A percentile compares a stretch with the other conserved stretches of the same genome.
These are phyloP conservation scores for Straminergon stramineum DNA, from an alignment of 225 moss, liverwort and hornwort genomes.

Conservation along the genomic window DNA sequence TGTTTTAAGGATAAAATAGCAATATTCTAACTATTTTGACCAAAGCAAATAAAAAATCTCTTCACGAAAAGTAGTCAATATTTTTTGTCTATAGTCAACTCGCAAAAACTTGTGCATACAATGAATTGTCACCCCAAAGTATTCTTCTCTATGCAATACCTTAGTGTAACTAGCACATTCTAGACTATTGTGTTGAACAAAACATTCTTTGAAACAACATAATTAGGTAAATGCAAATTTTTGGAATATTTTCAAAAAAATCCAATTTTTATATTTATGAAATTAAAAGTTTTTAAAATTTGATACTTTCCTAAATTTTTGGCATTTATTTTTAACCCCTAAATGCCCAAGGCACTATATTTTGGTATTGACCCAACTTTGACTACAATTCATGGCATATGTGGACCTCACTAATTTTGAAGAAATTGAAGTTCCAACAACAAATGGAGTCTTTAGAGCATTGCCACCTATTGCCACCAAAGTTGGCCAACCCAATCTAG, in stretches of 20 bases:
- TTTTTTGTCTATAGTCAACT: neutral
- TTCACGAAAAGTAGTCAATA: neutral
- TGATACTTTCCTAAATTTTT: neutral
- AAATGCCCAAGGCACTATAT: neutral
- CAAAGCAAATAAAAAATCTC: accelerated
- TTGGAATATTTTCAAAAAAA: neutral
- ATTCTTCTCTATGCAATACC: neutral
- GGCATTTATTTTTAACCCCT: neutral
- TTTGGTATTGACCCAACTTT: neutral
- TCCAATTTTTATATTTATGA: accelerated
- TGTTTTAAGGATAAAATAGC: accelerated
- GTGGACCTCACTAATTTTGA: no score
- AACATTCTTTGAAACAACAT: neutral
- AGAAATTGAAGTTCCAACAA: no score
- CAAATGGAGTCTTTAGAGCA: neutral
- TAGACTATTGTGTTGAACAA: no score
- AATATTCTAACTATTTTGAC: accelerated
- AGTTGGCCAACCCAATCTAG: no score
- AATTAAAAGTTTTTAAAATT: no score
- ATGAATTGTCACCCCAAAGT: no score
- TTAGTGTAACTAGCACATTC: no score
- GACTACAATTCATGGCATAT: accelerated
- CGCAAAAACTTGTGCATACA: accelerated
- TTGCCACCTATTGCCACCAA: no score
- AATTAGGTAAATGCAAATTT: accelerated